Base-by-base conservation (phyloP, 164 flowering plant genomes). In the Nymphaea colorata region DNA sequence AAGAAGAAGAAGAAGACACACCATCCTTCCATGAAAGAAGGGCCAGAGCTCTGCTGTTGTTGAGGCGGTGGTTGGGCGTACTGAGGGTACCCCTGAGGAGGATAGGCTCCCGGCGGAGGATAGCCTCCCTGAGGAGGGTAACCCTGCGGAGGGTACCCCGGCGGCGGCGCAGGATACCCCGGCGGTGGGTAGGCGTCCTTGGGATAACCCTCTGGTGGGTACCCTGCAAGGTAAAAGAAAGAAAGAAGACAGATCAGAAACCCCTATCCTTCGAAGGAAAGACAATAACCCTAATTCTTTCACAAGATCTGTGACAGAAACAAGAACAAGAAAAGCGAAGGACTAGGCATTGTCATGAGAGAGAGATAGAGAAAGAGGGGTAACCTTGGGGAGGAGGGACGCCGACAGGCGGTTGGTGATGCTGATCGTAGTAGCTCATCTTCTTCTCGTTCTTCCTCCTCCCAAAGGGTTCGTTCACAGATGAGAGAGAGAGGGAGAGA, bases 161-260 rank as follows among this genome's bases (percentile, higher is more conserved):
- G 36, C 36, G 36, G 36, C 36, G 57, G 57, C 57, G 15, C 57
- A 15, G 57, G 57, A 15, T 82, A 78, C 0, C 79, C 82, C 6
- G 67, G 79, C 5, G 77, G 82, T 57, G 82, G 80, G 65, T 80
- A 79, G 4, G 79, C 80, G 2, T 70, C 76, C 14, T 51, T 51
- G 57, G 8, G 57, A 51, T 51, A 51, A 15, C 57, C 57, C 3
- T 51, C 57, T 51, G 57, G 57, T 3, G 57, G 57, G 57, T 51
- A 51, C 57, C 57, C 57, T 51, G 14, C 57, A 51, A 51, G 1
- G 8, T 15, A 51, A 51, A 51, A 10, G 57, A 10, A 2, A 51
- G 57, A 51, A 5, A 51, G 57, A 51, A 51, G 57, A 25, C 36
- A 25, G 36, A 51, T 51, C 57, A 51, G 57, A 51, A 51, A 51